These are phyloP conservation scores for Lecanicillium sp. DNA, from an alignment of 2,329 filamentous ascomycete genomes.

Conservation along the genomic window DNA sequence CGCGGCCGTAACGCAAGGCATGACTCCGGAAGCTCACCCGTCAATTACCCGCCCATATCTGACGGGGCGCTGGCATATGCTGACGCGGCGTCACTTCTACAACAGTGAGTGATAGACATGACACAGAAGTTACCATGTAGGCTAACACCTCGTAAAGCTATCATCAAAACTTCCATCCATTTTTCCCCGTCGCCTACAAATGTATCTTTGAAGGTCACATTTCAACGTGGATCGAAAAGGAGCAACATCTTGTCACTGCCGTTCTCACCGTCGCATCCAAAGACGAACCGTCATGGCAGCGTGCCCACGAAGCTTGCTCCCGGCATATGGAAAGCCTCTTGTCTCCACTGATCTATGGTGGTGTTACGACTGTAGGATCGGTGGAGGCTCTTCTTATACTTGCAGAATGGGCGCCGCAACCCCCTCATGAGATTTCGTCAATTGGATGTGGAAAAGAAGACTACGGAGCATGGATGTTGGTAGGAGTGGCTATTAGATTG, in stretches of 20 bases:
- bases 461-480: slow-evolving; percentile 69
- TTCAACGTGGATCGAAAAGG: slow-evolving; percentile 47
- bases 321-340: slow-evolving; percentile 63
- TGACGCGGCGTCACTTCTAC: slow-evolving; percentile 17
- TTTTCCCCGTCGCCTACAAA: slow-evolving; percentile 58
- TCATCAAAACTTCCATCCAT: slow-evolving; percentile 58
- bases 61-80: slow-evolving; percentile 20
- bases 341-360: slow-evolving; percentile 56
- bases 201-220: slow-evolving; percentile 48
- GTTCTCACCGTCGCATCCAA: slow-evolving; percentile 64
- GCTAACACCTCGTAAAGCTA: slow-evolving; percentile 34
- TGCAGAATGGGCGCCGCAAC: slow-evolving; percentile 66
- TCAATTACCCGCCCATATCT: slow-evolving; percentile 23
- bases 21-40: slow-evolving; percentile 4
- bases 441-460: slow-evolving; percentile 68
- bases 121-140: background rate
- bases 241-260: slow-evolving; percentile 60
- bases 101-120: slow-evolving; percentile 15
- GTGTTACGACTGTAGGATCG: slow-evolving; percentile 59
- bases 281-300: slow-evolving; percentile 55
- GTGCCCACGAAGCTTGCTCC: slow-evolving; percentile 57
- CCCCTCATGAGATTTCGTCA: slow-evolving; percentile 49
- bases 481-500: slow-evolving; percentile 59
- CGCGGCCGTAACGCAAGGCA: slow-evolving; percentile 1
- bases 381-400: slow-evolving; percentile 62